Evolutionary conservation across 2,329 filamentous ascomycete species (phyloP).

Genomic region (Aureobasidium sp.): DNA sequence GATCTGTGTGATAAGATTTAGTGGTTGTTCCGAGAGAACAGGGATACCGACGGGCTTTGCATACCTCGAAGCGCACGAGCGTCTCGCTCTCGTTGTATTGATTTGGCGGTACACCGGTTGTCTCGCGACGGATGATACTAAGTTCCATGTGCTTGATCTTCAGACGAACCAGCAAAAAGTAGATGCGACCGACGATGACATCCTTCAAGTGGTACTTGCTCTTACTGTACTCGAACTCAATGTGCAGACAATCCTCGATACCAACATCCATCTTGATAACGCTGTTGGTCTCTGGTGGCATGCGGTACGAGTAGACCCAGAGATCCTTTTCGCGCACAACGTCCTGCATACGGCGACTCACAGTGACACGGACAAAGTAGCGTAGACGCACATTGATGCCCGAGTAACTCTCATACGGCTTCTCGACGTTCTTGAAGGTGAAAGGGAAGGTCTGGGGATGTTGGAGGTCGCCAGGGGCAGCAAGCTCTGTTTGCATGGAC

Average conservation of each 20-base stretch:
- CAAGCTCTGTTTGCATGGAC: conserved; percentile 91
- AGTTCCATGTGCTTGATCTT: conserved; percentile 99
- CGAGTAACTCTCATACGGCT: conserved; percentile 99
- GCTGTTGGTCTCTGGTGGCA: conserved; percentile 95
- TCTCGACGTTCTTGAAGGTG: conserved; percentile 99
- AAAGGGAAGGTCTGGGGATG: conserved; percentile 98
- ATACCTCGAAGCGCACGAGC: conserved; percentile 86
- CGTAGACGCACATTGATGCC: conserved; percentile 99
- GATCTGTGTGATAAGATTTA: conserved; percentile 51
- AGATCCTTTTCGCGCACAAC: conserved; percentile 98
- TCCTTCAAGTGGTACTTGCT: conserved; percentile 99
- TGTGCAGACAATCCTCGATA: conserved; percentile 97
- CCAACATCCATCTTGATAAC: conserved; percentile 99
- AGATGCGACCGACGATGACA: conserved; percentile 96
- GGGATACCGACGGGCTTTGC: conserved; percentile 14
- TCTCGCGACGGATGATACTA: conserved; percentile 93
- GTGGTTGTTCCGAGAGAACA: neutral
- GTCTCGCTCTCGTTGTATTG: conserved; percentile 99
- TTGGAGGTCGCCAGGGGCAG: conserved; percentile 92
- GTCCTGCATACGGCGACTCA: conserved; percentile 93
- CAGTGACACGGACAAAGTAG: conserved; percentile 96
- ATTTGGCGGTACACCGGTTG: conserved; percentile 91
- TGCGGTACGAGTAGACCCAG: conserved; percentile 98
- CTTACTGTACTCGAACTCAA: conserved; percentile 99
- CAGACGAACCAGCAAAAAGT: conserved; percentile 90